Evolutionary conservation across 75 land plant genomes (phyloP).

Genomic region (Gnetum montanum): DNA sequence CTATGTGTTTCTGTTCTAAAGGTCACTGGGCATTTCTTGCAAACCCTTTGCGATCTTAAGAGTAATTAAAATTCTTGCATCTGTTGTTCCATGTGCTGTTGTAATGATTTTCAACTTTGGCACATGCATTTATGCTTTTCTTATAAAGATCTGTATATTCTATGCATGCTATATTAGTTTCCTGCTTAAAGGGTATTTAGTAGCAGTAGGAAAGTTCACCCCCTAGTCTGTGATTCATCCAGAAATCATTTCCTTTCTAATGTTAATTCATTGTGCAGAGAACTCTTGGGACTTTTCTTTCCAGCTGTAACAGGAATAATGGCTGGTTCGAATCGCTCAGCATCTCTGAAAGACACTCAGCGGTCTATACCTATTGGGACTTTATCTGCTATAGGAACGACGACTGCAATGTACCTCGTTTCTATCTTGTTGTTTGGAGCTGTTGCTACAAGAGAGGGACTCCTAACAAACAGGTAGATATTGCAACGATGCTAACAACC

Average conservation of each 20-base stretch:
- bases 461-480: constrained; percentile 77
- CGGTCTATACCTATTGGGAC: constrained; percentile 95
- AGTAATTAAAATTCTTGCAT: too few species aligned
- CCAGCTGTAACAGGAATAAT: constrained; percentile 99
- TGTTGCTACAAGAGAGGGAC: constrained; percentile 79
- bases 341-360: constrained; percentile 89
- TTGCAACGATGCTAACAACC: too few species aligned
- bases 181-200: too few species aligned
- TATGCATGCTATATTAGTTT: too few species aligned
- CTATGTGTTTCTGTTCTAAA: too few species aligned
- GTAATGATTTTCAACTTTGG: too few species aligned
- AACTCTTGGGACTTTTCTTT: constrained; percentile 90
- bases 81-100: too few species aligned
- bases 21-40: too few species aligned
- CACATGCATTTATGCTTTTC: not conserved
- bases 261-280: constrained; percentile 48
- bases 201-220: too few species aligned
- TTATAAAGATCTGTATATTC: not conserved
- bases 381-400: constrained; percentile 77
- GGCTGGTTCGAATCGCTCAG: constrained; percentile 99
- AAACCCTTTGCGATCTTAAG: too few species aligned
- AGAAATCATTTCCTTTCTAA: not conserved
- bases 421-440: constrained; percentile 86
- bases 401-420: constrained; percentile 64
- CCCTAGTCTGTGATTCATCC: too few species aligned